Conservation (phyloP, 139 green algal species). For the Tetraselmis chui region DNA sequence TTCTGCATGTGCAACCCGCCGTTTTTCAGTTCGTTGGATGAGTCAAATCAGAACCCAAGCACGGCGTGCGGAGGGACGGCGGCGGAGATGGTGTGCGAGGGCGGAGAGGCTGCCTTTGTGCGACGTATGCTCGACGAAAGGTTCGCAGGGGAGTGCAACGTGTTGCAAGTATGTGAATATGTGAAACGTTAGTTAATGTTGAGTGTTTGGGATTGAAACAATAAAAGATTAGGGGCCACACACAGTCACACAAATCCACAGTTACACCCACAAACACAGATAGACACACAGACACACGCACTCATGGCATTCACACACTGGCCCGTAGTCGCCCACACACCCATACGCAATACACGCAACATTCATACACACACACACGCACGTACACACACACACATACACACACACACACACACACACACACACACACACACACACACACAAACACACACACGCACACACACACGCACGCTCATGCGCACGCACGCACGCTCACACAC, state of each 20-base stretch:
- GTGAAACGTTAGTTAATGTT: background rate
- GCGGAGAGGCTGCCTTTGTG: conserved; percentile 86
- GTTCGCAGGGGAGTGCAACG: background rate
- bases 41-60: conserved; percentile 71
- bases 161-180: background rate
- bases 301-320: background rate
- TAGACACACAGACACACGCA: background rate
- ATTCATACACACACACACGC: too few species aligned
- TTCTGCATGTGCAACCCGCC: conserved; percentile 96
- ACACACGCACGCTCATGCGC: too few species aligned
- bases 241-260: background rate
- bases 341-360: too few species aligned
- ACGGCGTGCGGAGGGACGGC: conserved; percentile 66
- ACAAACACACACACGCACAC: too few species aligned
- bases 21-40: conserved; percentile 80
- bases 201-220: background rate
- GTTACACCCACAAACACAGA: background rate
- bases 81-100: conserved; percentile 81
- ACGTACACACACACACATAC: too few species aligned
- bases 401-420: too few species aligned
- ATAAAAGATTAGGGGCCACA: too few species aligned
- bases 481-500: too few species aligned
- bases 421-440: too few species aligned
- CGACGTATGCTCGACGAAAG: conserved; percentile 79
- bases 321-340: background rate